phyloP scores from a whole-genome alignment of 129 eudicot genomes.

The Arctium minus region DNA sequence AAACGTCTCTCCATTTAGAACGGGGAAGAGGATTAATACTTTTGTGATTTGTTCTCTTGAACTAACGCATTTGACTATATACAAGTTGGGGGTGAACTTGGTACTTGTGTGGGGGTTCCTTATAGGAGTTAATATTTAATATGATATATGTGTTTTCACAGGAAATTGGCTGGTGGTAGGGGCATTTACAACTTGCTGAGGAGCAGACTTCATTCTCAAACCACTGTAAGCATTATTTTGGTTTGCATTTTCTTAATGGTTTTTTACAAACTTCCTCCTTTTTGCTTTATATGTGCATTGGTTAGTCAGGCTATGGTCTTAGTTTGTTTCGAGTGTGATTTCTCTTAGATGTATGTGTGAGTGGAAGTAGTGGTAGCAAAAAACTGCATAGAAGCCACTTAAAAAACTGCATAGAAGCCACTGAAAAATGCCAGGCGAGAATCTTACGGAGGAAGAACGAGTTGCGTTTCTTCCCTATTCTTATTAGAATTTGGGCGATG shows the following conservation, averaged over 20 bases:
- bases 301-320: background rate
- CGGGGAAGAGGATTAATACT: background rate
- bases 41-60: background rate
- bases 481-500: conserved; percentile 53
- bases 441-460: conserved; percentile 76
- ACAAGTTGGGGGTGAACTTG: background rate
- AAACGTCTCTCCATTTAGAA: background rate
- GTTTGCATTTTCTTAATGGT: background rate
- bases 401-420: background rate
- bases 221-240: conserved; percentile 39
- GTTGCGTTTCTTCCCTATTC: conserved; percentile 65
- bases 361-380: background rate
- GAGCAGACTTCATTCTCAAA: conserved; percentile 49
- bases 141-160: conserved; percentile 1
- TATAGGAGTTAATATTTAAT: background rate
- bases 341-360: background rate
- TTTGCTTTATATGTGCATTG: background rate
- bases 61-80: background rate
- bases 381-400: background rate
- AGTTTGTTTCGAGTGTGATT: background rate
- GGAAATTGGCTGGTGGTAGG: conserved; percentile 58
- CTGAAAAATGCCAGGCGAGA: conserved; percentile 81
- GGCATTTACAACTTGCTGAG: conserved; percentile 59
- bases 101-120: background rate
- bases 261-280: background rate